phyloP scores from a whole-genome alignment of 2,329 filamentous ascomycete genomes.

The Erysiphe neolycopersici region DNA sequence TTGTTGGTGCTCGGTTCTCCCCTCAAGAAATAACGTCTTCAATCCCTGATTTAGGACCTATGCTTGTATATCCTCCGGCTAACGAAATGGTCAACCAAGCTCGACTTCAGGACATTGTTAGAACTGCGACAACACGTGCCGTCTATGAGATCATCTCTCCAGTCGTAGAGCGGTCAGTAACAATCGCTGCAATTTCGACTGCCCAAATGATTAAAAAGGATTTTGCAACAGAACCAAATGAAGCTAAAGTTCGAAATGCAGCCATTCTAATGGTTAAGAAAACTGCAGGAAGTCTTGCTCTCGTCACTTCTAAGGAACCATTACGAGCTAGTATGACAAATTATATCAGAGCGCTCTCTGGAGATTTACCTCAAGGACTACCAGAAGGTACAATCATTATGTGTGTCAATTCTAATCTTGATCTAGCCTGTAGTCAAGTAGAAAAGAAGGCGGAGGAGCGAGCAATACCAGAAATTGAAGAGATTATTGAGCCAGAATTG shows the following conservation, averaged over 20 bases:
- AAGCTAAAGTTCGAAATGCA: constrained; percentile 60
- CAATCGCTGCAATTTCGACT: constrained; percentile 90
- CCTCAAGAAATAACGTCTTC: constrained; percentile 52
- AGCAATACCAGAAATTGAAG: constrained; percentile 80
- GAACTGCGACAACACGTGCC: constrained; percentile 63
- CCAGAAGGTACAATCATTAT: constrained; percentile 91
- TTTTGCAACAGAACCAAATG: constrained; percentile 77
- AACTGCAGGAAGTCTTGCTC: constrained; percentile 71
- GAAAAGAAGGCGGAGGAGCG: constrained; percentile 89
- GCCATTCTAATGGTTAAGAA: constrained; percentile 89
- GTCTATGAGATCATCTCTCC: constrained; percentile 92
- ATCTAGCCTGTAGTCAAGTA: constrained; percentile 76
- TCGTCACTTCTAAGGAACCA: constrained; percentile 97
- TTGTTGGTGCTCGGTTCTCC: constrained; percentile 45
- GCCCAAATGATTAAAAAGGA: constrained; percentile 91
- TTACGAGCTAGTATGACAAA: constrained; percentile 92
- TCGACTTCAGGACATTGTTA: constrained; percentile 50
- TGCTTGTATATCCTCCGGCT: constrained; percentile 55
- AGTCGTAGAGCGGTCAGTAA: constrained; percentile 90
- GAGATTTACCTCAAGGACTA: constrained; percentile 47
- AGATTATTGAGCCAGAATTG: constrained; percentile 62
- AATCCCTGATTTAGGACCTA: constrained; percentile 58
- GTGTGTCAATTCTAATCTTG: constrained; percentile 95
- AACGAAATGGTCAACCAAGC: constrained; percentile 50
- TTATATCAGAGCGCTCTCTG: constrained; percentile 53